Evolutionary conservation across 805 yeast species (phyloP).

Genomic region (Myxozyma mucilagina): DNA sequence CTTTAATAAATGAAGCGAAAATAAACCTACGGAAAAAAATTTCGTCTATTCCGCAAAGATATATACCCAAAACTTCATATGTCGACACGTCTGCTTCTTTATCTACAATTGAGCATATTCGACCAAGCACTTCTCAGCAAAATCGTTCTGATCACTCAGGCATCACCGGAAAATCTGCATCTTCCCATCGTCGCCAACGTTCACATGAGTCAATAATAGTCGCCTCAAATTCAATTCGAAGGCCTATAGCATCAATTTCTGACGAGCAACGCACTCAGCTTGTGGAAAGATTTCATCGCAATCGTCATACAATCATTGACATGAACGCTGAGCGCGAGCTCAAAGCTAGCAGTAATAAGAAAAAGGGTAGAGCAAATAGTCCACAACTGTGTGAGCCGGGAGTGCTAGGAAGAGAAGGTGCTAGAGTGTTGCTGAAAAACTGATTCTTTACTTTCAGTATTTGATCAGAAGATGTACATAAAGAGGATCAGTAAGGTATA

Average conservation of each 20-base stretch:
- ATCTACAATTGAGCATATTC: background rate
- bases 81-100: background rate
- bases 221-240: too few species aligned
- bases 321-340: background rate
- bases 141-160: background rate
- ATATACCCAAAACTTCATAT: background rate
- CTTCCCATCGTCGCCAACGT: background rate
- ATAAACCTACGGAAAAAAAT: background rate
- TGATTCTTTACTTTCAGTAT: background rate
- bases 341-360: background rate
- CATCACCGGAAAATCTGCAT: background rate
- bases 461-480: too few species aligned
- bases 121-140: background rate
- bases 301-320: background rate
- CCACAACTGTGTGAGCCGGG: slow-evolving; percentile 14
- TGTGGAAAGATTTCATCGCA: background rate
- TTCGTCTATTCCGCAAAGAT: slow-evolving; percentile 12
- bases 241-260: background rate
- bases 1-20: background rate
- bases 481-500: too few species aligned
- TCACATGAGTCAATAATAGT: background rate
- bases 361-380: slow-evolving; percentile 6
- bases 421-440: slow-evolving; percentile 12
- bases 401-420: slow-evolving; percentile 18
- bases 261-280: background rate